These are phyloP conservation scores for Scutellaria galericulata DNA, from an alignment of 257 asterid species.

Conservation along the genomic window DNA sequence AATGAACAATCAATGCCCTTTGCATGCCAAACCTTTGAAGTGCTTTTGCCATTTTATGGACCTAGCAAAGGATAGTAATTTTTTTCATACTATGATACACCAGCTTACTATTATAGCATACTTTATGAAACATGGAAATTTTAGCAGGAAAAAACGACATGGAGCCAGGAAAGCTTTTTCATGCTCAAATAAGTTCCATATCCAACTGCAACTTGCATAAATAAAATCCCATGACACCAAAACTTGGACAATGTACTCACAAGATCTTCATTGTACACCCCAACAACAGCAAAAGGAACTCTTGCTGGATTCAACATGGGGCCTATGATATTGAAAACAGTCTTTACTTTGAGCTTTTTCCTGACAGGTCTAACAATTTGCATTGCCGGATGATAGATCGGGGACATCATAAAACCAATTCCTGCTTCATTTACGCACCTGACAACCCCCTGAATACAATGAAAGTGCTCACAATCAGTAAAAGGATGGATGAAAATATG, in stretches of 20 bases:
- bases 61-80: conserved; percentile 43
- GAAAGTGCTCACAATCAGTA: conserved; percentile 5
- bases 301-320: conserved; percentile 76
- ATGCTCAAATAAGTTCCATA: background rate
- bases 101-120: background rate
- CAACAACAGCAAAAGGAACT: conserved; percentile 74
- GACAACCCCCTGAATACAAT: conserved; percentile 52
- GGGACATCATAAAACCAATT: conserved; percentile 79
- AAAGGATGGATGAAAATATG: background rate
- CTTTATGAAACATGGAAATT: background rate
- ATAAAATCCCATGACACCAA: background rate
- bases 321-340: conserved; percentile 71
- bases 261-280: conserved; percentile 63
- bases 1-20: conserved; percentile 76
- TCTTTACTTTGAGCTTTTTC: conserved; percentile 70
- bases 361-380: conserved; percentile 67
- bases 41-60: conserved; percentile 68
- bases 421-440: conserved; percentile 67
- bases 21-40: conserved; percentile 75
- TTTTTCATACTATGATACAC: conserved; percentile 12
- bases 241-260: conserved; percentile 43
- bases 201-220: conserved; percentile 13
- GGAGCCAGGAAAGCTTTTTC: background rate
- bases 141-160: background rate
- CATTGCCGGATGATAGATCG: conserved; percentile 76